These are phyloP conservation scores for Schwanniomyces occidentalis DNA, from an alignment of 805 yeast genomes.

Conservation along the genomic window DNA sequence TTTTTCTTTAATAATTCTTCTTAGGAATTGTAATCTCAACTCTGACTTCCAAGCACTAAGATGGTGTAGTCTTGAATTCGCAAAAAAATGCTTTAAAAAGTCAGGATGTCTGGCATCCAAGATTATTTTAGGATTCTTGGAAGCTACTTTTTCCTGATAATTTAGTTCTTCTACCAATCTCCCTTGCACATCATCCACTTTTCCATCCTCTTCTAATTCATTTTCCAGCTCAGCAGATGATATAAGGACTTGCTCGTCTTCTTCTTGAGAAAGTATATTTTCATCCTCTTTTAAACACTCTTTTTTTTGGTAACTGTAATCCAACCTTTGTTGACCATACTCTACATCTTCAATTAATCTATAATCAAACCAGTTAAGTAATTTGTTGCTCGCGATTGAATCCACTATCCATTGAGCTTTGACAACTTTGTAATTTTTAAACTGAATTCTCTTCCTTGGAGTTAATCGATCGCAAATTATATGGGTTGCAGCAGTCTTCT, in stretches of 20 bases:
- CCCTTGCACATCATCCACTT: slow-evolving; percentile 6
- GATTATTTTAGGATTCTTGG: background rate
- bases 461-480: slow-evolving; percentile 79
- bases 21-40: slow-evolving; percentile 59
- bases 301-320: slow-evolving; percentile 10
- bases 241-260: slow-evolving; percentile 1
- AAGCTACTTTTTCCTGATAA: background rate
- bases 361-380: slow-evolving; percentile 73
- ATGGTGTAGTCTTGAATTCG: slow-evolving; percentile 84
- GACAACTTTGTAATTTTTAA: slow-evolving; percentile 70
- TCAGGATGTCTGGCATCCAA: slow-evolving; percentile 73
- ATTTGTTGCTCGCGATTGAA: slow-evolving; percentile 46
- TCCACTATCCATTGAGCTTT: slow-evolving; percentile 81
- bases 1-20: slow-evolving; percentile 37
- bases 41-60: slow-evolving; percentile 84
- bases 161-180: slow-evolving; percentile 3
- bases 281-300: slow-evolving; percentile 3
- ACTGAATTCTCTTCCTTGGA: slow-evolving; percentile 69
- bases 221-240: background rate
- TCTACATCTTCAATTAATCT: slow-evolving; percentile 49
- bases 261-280: slow-evolving; percentile 4
- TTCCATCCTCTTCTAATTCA: background rate
- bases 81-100: slow-evolving; percentile 70
- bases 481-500: slow-evolving; percentile 79
- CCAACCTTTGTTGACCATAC: slow-evolving; percentile 52